These are phyloP conservation scores for Lyophyllum shimeji DNA, from an alignment of 768 basidiomycete species.

Conservation along the genomic window DNA sequence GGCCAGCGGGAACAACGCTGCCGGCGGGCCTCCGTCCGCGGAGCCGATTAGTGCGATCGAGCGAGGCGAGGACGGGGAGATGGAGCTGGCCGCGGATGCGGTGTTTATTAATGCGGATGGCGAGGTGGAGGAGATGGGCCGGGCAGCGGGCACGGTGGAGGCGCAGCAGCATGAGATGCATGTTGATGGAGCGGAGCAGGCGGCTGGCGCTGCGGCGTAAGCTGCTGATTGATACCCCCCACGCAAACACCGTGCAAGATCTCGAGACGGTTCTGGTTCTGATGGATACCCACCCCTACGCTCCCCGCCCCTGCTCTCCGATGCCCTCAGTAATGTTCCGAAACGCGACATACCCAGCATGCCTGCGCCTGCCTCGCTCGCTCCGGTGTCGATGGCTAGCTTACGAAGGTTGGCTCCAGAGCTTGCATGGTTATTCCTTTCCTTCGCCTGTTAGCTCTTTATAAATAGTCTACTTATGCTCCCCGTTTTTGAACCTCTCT, in stretches of 20 bases:
- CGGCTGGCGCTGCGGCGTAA: conserved; percentile 4
- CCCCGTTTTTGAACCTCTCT: conserved; percentile 31
- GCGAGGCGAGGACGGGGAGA: conserved; percentile 30
- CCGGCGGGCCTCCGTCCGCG: conserved; percentile 23
- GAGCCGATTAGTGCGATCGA: conserved; percentile 39
- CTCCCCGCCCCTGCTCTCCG: not conserved
- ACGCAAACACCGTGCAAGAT: not conserved
- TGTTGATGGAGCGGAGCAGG: conserved; percentile 36
- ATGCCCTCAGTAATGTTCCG: not conserved
- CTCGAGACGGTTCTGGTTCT: not conserved
- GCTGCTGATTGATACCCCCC: conserved; percentile 27
- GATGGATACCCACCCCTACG: conserved; percentile 12
- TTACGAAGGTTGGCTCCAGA: conserved; percentile 39
- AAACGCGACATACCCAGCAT: conserved; percentile 1
- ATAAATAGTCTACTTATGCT: conserved; percentile 30
- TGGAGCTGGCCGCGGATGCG: conserved; percentile 32
- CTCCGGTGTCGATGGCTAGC: not conserved
- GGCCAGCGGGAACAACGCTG: conserved; percentile 36
- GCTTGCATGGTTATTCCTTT: conserved; percentile 66
- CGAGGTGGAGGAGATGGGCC: conserved; percentile 13
- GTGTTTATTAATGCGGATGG: conserved; percentile 26
- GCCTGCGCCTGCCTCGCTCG: not conserved
- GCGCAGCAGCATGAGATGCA: conserved; percentile 41
- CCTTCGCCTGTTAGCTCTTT: conserved; percentile 33
- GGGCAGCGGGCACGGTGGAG: conserved; percentile 6